A percentile compares a stretch with the other conserved stretches of the same genome.
These are phyloP conservation scores for Encephalitozoon hellem DNA, from an alignment of 371 early-diverging fungal genomes.

Conservation along the genomic window DNA sequence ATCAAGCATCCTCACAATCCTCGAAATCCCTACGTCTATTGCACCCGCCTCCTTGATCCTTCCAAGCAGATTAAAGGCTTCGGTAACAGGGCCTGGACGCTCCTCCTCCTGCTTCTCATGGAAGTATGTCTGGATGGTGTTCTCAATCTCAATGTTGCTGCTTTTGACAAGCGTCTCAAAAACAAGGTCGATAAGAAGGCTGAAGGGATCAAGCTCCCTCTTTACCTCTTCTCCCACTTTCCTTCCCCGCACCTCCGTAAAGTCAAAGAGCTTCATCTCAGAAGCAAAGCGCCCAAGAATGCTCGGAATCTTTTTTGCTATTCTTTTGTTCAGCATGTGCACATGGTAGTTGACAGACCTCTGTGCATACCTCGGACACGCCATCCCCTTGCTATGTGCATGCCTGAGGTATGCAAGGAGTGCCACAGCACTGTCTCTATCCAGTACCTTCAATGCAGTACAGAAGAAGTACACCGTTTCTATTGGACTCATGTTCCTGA, in stretches of 20 bases:
- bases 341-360: slow-evolving; percentile 23
- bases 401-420: slow-evolving; percentile 5
- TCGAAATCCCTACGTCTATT: not conserved
- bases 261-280: slow-evolving; percentile 6
- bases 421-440: not conserved
- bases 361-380: slow-evolving; percentile 26
- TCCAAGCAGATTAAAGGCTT: not conserved
- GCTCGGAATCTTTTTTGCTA: slow-evolving; percentile 1
- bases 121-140: slow-evolving; percentile 17
- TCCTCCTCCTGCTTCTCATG: not conserved
- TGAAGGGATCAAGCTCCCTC: slow-evolving; percentile 4
- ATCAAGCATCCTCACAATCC: not conserved
- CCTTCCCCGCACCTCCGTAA: not conserved
- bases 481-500: slow-evolving; percentile 7
- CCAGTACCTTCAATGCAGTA: not conserved
- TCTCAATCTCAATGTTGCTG: slow-evolving; percentile 9
- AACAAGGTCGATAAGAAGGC: slow-evolving; percentile 6
- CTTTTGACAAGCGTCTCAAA: slow-evolving; percentile 17
- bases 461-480: slow-evolving; percentile 25
- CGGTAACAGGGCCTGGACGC: not conserved
- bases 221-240: not conserved
- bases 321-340: slow-evolving; percentile 18
- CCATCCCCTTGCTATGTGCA: not conserved
- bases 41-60: not conserved
- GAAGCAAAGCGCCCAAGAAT: not conserved